Conservation (phyloP, 1,139 yeast species). For the Kodamaea sp. region DNA sequence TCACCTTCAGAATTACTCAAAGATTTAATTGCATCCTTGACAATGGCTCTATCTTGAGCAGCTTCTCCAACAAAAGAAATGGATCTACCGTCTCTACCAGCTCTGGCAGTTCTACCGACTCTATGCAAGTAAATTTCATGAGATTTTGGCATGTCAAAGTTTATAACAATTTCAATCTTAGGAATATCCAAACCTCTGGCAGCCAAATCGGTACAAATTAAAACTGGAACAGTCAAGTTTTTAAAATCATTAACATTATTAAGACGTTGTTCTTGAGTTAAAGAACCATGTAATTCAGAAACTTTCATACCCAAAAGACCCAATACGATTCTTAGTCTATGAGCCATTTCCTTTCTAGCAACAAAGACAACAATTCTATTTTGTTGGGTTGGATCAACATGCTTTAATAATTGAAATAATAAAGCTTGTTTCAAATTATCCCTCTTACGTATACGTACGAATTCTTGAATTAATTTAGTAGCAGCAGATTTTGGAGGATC, state of each 20-base stretch:
- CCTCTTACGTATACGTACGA: constrained; percentile 89
- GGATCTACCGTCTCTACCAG: constrained; percentile 92
- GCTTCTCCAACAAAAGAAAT: constrained; percentile 93
- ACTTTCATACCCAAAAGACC: constrained; percentile 86
- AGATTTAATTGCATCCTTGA: constrained; percentile 75
- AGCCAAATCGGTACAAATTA: constrained; percentile 95
- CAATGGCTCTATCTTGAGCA: constrained; percentile 78
- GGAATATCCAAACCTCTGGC: constrained; percentile 99
- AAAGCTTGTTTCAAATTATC: constrained; percentile 81
- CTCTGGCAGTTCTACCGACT: constrained; percentile 99
- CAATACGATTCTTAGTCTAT: constrained; percentile 73
- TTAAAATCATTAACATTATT: constrained; percentile 79
- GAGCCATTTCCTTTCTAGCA: constrained; percentile 87
- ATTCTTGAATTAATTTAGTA: constrained; percentile 80
- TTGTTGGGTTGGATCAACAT: constrained; percentile 56
- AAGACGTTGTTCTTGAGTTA: constrained; percentile 93
- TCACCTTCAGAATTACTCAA: constrained; percentile 32
- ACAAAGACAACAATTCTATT: constrained; percentile 85
- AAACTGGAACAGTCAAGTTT: constrained; percentile 74
- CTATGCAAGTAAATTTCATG: constrained; percentile 91
- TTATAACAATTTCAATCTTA: constrained; percentile 88
- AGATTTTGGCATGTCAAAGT: constrained; percentile 92
- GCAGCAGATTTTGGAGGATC: constrained; percentile 96
- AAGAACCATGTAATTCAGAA: constrained; percentile 90
- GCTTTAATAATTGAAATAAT: constrained; percentile 64